phyloP scores from a whole-genome alignment of 2,329 filamentous ascomycete genomes.

The Ceratocystis colombiana region DNA sequence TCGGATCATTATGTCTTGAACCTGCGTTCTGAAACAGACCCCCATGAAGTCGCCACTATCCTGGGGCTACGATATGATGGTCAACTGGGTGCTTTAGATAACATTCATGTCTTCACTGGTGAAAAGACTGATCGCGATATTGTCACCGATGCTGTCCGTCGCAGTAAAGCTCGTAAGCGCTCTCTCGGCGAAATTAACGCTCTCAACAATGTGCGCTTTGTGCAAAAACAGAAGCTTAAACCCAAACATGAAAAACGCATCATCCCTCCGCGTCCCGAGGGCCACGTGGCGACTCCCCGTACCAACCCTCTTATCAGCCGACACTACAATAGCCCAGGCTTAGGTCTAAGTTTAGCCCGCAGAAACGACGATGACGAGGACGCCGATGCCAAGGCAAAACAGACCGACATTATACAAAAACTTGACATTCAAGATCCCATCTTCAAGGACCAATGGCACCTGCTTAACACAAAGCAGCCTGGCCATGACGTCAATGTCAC shows the following conservation, averaged over 20 bases:
- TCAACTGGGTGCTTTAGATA: constrained; percentile 61
- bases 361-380: background rate
- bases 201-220: constrained; percentile 64
- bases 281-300: constrained; percentile 26
- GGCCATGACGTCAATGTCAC: constrained; percentile 97
- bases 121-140: constrained; percentile 51
- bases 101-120: constrained; percentile 80
- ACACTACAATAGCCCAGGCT: too few species aligned
- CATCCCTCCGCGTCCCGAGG: constrained; percentile 35
- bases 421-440: constrained; percentile 82
- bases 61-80: constrained; percentile 76
- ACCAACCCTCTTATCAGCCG: constrained; percentile 27
- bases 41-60: constrained; percentile 57
- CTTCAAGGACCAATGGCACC: constrained; percentile 90
- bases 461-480: constrained; percentile 68
- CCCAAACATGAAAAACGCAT: constrained; percentile 43
- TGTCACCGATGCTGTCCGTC: constrained; percentile 32
- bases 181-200: constrained; percentile 43
- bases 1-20: constrained; percentile 93
- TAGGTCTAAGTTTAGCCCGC: too few species aligned
- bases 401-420: constrained; percentile 49
- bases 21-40: constrained; percentile 55
- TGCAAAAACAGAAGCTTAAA: constrained; percentile 58
- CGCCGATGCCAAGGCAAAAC: constrained; percentile 44
- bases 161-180: constrained; percentile 50